A percentile compares a stretch with the other conserved stretches of the same genome.
These are phyloP conservation scores for Lachnellula subtilissima DNA, from an alignment of 2,329 filamentous ascomycete species.

Conservation along the genomic window DNA sequence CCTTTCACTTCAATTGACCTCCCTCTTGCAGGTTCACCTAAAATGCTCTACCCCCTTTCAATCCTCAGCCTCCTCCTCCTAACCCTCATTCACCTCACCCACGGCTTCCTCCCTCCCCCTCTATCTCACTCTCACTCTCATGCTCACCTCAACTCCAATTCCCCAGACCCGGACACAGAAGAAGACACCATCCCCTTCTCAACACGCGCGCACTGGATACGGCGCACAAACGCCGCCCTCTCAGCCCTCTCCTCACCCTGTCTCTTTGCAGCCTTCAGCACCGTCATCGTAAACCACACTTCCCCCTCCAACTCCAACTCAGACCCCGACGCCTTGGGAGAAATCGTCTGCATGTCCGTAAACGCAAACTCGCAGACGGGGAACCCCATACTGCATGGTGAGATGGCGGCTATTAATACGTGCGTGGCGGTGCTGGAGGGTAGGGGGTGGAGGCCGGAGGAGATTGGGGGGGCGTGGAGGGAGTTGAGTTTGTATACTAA, in stretches of 20 bases:
- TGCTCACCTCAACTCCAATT: neutral
- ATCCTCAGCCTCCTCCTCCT: constrained; percentile 19
- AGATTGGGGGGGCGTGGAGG: constrained; percentile 42
- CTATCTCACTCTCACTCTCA: too few species aligned
- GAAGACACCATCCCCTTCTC: constrained; percentile 31
- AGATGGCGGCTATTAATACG: constrained; percentile 33
- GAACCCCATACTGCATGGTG: constrained; percentile 50
- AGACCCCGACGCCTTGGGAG: constrained; percentile 32
- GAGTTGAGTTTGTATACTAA: constrained; percentile 51
- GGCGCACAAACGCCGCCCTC: constrained; percentile 43
- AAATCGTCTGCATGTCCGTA: constrained; percentile 46
- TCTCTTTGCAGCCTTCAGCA: constrained; percentile 49
- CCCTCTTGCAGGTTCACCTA: constrained; percentile 1
- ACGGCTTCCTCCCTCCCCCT: neutral
- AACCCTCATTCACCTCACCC: constrained; percentile 19
- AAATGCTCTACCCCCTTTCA: constrained; percentile 23
- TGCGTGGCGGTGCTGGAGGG: constrained; percentile 46
- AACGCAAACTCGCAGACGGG: constrained; percentile 42
- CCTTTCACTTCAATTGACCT: neutral
- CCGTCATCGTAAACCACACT: constrained; percentile 53
- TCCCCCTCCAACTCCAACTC: constrained; percentile 13
- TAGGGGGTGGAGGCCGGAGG: constrained; percentile 31
- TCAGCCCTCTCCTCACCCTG: constrained; percentile 41
- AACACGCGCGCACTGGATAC: constrained; percentile 48
- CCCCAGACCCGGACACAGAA: neutral